A percentile compares a stretch with the other conserved stretches of the same genome.
phyloP scores from a whole-genome alignment of 2,329 filamentous ascomycete species.

The Xylariaceae sp. region DNA sequence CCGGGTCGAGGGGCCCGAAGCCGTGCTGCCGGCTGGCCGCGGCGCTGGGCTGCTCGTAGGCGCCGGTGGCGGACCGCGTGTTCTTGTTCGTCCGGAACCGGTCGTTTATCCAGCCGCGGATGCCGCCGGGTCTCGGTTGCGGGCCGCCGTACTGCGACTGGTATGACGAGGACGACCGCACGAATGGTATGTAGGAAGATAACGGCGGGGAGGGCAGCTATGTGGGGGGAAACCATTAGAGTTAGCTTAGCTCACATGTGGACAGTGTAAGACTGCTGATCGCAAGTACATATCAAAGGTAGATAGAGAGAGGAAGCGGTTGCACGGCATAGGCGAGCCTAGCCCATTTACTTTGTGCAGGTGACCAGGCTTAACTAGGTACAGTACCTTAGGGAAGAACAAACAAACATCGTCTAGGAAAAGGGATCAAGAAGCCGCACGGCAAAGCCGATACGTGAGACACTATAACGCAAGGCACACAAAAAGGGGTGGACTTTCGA shows the following conservation, averaged over 20 bases:
- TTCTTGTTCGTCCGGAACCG: conserved; percentile 57
- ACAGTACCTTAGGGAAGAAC: no score
- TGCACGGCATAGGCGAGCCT: no score
- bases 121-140: conserved; percentile 53
- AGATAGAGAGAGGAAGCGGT: no score
- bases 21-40: conserved; percentile 46
- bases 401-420: background rate
- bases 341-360: no score
- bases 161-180: conserved; percentile 40
- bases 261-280: no score
- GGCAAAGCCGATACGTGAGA: conserved; percentile 1
- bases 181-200: conserved; percentile 67
- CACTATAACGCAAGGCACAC: background rate
- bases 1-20: conserved; percentile 68
- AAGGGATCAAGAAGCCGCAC: background rate
- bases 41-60: conserved; percentile 56
- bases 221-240: background rate
- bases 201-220: conserved; percentile 65
- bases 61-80: conserved; percentile 61
- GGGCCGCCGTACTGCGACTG: conserved; percentile 42
- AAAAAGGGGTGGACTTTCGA: background rate
- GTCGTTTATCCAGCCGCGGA: conserved; percentile 68
- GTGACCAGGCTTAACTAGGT: no score
- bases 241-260: conserved; percentile 11
- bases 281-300: no score